Evolutionary conservation across 2,329 filamentous ascomycete genomes (phyloP).

Genomic region (Sporothrix luriei): DNA sequence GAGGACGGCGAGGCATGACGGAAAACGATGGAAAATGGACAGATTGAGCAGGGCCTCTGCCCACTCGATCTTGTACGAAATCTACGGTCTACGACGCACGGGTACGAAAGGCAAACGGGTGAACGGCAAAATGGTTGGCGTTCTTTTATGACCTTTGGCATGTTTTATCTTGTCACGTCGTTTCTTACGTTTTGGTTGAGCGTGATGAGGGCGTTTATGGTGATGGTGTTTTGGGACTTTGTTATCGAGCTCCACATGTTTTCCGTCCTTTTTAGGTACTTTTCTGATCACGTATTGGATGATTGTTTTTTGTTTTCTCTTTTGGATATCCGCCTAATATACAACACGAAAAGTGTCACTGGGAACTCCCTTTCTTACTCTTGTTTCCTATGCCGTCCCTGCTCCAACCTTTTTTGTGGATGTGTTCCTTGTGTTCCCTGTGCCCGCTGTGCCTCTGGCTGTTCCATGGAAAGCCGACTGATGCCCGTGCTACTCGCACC

Average conservation of each 20-base stretch:
- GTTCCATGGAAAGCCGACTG: too few species aligned
- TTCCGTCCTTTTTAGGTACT: constrained; percentile 14
- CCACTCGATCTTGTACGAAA: neutral
- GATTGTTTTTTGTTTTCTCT: constrained; percentile 19
- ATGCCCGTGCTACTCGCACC: too few species aligned
- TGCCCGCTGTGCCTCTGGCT: too few species aligned
- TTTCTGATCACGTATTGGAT: neutral
- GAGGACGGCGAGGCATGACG: neutral
- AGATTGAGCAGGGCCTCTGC: neutral
- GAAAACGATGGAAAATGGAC: too few species aligned
- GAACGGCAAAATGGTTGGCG: neutral
- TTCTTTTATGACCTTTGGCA: neutral
- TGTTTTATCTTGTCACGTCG: neutral
- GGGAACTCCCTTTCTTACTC: too few species aligned
- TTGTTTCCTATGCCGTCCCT: too few species aligned
- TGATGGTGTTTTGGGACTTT: neutral
- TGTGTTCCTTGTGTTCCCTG: too few species aligned
- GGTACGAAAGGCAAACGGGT: neutral
- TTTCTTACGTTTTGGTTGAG: neutral
- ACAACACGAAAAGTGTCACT: too few species aligned
- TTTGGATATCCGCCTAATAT: neutral
- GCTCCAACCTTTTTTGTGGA: too few species aligned
- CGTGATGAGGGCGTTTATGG: neutral
- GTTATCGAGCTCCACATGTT: neutral
- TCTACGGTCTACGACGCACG: neutral